Conservation (phyloP, 2,329 filamentous ascomycete genomes). For the Endoconidiophora polonica region DNA sequence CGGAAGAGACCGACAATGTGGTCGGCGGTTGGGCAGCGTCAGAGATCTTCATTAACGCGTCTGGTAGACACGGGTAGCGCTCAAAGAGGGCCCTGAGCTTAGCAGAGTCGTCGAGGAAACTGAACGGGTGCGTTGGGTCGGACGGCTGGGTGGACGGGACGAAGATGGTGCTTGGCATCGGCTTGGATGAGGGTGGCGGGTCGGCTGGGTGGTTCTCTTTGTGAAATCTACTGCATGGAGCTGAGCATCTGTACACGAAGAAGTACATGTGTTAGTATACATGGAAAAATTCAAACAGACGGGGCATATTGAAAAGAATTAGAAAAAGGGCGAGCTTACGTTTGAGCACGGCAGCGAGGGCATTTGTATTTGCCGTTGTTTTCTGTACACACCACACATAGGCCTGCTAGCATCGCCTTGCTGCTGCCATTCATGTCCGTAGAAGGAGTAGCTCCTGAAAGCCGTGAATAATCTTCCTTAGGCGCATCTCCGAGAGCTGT, state of each 20-base stretch:
- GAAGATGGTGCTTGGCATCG: slow-evolving; percentile 12
- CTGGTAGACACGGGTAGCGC: slow-evolving; percentile 33
- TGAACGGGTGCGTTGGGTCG: slow-evolving; percentile 28
- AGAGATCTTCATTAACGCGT: slow-evolving; percentile 32
- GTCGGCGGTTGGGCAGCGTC: slow-evolving; percentile 31
- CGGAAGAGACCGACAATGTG: background rate
- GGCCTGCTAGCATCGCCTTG: background rate
- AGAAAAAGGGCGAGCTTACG: slow-evolving; percentile 29
- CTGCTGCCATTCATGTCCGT: background rate
- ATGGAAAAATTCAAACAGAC: background rate
- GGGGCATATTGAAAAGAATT: background rate
- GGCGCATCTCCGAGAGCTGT: background rate
- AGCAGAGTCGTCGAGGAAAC: slow-evolving; percentile 32
- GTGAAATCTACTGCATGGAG: slow-evolving; percentile 38
- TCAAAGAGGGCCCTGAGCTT: slow-evolving; percentile 34
- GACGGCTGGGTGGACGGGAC: slow-evolving; percentile 7
- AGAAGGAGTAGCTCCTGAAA: background rate
- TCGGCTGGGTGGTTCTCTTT: slow-evolving; percentile 32
- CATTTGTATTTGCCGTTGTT: slow-evolving; percentile 45
- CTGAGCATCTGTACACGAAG: slow-evolving; percentile 33
- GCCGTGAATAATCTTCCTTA: background rate
- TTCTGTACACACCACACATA: slow-evolving; percentile 36
- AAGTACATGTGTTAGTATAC: slow-evolving; percentile 3
- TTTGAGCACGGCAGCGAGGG: slow-evolving; percentile 38
- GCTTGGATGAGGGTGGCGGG: slow-evolving; percentile 18